phyloP scores from a whole-genome alignment of 495 filamentous ascomycete species.

The Thozetella sp. region DNA sequence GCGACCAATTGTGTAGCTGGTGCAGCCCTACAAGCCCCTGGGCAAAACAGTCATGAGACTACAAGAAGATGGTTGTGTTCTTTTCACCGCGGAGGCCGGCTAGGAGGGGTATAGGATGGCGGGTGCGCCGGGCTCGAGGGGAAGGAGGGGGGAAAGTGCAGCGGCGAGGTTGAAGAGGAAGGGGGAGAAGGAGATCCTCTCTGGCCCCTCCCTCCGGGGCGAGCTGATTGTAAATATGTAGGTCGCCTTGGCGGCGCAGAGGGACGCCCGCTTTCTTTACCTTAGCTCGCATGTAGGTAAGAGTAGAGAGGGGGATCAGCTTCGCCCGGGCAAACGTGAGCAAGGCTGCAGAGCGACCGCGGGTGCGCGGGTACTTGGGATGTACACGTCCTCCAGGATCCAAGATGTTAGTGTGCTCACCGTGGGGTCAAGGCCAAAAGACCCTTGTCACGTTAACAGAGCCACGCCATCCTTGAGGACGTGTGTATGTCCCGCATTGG shows the following conservation, averaged over 20 bases:
- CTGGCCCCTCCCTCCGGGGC: too few species aligned
- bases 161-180: not conserved
- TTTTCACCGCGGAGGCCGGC: too few species aligned
- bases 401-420: not conserved
- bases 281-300: slow-evolving; percentile 1
- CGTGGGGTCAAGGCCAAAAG: not conserved
- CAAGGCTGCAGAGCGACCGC: not conserved
- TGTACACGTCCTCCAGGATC: not conserved
- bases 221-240: slow-evolving; percentile 1
- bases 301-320: not conserved
- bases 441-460: not conserved
- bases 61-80: too few species aligned
- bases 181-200: too few species aligned
- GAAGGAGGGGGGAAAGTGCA: not conserved
- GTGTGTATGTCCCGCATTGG: not conserved
- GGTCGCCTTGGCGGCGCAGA: not conserved
- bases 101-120: not conserved
- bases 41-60: not conserved
- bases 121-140: not conserved
- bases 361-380: too few species aligned
- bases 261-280: not conserved
- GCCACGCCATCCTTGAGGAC: not conserved
- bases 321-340: slow-evolving; percentile 1
- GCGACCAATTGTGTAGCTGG: not conserved
- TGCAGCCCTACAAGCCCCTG: not conserved